Base-by-base conservation (phyloP, 2,329 filamentous ascomycete species). In the Arthrobotrys conoides region DNA sequence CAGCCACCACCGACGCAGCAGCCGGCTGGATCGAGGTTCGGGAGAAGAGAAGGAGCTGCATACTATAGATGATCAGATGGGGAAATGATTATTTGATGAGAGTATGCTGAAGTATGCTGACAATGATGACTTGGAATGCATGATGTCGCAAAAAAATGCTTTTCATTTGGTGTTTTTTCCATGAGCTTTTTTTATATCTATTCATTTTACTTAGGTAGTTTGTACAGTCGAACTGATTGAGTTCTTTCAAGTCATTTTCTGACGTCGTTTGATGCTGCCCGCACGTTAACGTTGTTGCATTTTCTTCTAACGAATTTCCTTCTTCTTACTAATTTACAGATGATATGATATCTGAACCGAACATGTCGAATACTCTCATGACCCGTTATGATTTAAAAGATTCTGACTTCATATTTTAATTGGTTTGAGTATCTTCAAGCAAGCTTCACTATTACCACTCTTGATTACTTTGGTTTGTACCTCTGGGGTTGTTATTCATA, bases 291-390 rank as follows among this genome's bases (percentile, higher is more conserved):
- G 20, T 24, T 67, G 44, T 53, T 51, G 63, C 46, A 59, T 59
- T 59, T 48, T 69, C n/a, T n/a, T n/a, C n/a, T 69, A 69, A 69
- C 66, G 66, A 69, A 69, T 69, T 49, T 59, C 66, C 66, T 59
- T 59, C 44, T 64, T 22, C 49, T 46, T n/a, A n/a, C n/a, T n/a
- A n/a, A n/a, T n/a, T n/a, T n/a, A n/a, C n/a, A n/a, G 65, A 68
- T 68, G 3, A 51, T 30, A 57, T 24, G 36, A 44, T 30, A 38
- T 14, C 10, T 38, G 12, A 41, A 14, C 12, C 16, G 38, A 10
- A 9, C 2, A 10, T n/a, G n/a, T n/a, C n/a, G n/a, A n/a, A 8
- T n/a, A 44, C 33, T 61, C 9, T 61, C 5, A 61, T 24, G 57
- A 61, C 36, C 57, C 20, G 20, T 61, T 44, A 61, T 61, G 57